phyloP scores from a whole-genome alignment of 2,329 filamentous ascomycete genomes.

The Drechslera avenae region DNA sequence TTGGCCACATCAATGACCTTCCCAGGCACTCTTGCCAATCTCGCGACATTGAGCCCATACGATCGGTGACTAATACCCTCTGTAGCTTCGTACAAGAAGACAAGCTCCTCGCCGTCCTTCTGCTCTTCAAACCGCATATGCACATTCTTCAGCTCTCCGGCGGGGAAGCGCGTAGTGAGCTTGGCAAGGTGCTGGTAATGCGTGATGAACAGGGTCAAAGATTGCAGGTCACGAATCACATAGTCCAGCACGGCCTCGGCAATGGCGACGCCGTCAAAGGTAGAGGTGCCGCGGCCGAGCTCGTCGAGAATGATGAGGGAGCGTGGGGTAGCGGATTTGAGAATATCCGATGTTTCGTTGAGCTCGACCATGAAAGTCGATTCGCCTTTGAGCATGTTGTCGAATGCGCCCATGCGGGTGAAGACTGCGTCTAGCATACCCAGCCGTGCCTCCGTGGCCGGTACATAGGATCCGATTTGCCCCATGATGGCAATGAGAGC shows the following conservation, averaged over 20 bases:
- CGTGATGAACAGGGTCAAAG: slow-evolving; percentile 92
- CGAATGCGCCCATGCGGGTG: slow-evolving; percentile 93
- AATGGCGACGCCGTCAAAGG: slow-evolving; percentile 95
- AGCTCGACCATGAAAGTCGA: slow-evolving; percentile 98
- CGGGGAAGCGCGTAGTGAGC: slow-evolving; percentile 70
- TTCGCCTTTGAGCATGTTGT: slow-evolving; percentile 94
- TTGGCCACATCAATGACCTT: slow-evolving; percentile 78
- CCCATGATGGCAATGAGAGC: slow-evolving; percentile 92
- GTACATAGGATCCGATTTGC: slow-evolving; percentile 93
- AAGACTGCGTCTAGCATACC: slow-evolving; percentile 90
- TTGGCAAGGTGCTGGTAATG: slow-evolving; percentile 90
- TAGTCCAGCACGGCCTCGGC: slow-evolving; percentile 89
- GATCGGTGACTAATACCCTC: slow-evolving; percentile 92
- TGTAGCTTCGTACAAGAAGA: slow-evolving; percentile 90
- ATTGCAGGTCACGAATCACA: slow-evolving; percentile 73
- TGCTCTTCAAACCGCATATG: slow-evolving; percentile 81
- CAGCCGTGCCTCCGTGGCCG: slow-evolving; percentile 73
- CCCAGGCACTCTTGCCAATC: slow-evolving; percentile 79
- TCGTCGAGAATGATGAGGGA: slow-evolving; percentile 93
- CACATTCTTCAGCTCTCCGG: slow-evolving; percentile 76
- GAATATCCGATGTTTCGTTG: slow-evolving; percentile 86
- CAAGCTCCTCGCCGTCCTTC: slow-evolving; percentile 72
- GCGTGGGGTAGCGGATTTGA: slow-evolving; percentile 83
- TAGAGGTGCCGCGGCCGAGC: slow-evolving; percentile 88
- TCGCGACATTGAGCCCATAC: slow-evolving; percentile 92